phyloP scores from a whole-genome alignment of 805 yeast genomes.

The Myxozyma melibiosi region DNA sequence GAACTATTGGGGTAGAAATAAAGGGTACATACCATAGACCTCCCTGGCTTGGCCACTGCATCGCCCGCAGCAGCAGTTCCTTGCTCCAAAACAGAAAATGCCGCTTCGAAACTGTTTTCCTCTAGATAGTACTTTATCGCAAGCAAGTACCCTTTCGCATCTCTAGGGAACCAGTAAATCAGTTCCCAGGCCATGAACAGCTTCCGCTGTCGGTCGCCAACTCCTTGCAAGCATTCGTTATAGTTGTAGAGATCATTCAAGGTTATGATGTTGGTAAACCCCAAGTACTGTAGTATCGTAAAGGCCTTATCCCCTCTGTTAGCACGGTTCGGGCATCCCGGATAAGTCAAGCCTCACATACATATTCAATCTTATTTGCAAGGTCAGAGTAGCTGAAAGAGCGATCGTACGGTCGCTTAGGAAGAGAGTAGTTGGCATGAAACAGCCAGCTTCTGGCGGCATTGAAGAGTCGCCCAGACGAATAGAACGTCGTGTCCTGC shows the following conservation, averaged over 20 bases:
- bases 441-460: conserved; percentile 8
- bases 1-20: too few relatives aligned
- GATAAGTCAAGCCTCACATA: not conserved
- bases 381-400: conserved; percentile 4
- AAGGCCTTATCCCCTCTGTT: too few relatives aligned
- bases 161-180: conserved; percentile 7
- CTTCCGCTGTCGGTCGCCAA: not conserved
- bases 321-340: too few relatives aligned
- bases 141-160: conserved; percentile 4
- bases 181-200: conserved; percentile 4
- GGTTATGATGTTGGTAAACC: not conserved
- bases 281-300: conserved; percentile 2
- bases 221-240: conserved; percentile 1
- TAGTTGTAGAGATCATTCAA: conserved; percentile 6
- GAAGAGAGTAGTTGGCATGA: conserved; percentile 13
- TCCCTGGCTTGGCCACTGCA: too few relatives aligned
- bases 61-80: not conserved
- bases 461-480: too few relatives aligned
- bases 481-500: too few relatives aligned
- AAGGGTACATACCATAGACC: too few relatives aligned
- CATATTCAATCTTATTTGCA: not conserved
- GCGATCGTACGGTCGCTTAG: conserved; percentile 9
- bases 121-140: not conserved
- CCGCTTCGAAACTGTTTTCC: not conserved
- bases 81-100: not conserved